Evolutionary conservation across 2,329 filamentous ascomycete species (phyloP), one percentile per base, ranked within the genome.

Genomic region (Aspergillus sp.): DNA sequence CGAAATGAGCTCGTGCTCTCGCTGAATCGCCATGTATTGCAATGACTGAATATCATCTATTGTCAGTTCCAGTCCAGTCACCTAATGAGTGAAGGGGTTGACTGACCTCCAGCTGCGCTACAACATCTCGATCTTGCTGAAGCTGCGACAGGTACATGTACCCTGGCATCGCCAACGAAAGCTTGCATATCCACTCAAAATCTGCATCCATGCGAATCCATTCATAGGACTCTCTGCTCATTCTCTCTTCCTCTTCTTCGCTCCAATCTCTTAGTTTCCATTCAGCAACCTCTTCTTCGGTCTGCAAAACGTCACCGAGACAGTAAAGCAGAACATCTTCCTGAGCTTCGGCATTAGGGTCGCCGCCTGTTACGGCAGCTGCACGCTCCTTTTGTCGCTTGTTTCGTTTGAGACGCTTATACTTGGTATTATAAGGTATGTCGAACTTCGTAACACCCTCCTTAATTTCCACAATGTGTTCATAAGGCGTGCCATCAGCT

Each of bases 141-240:
- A 99, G 82, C 75, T 99, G 95, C 21, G 95, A 97, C 60, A 96
- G 87, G 73, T 95, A 97, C 96, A 99, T 99, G 81, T 98, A 98
- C 4, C 91, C 87, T 49, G 92, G 92, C 84, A 97, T 92, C 64
- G 88, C 89, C 52, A 89, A 80, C 62, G 89, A 88, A 76, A 96
- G 90, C 66, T 89, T 89, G 76, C 90, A 95, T 60, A 97, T 88
- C 95, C 95, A 99, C 75, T 99, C 95, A 67, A 98, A 98, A 76
- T 99, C 96, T 15, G 94, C 93, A 75, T 99, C 95, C 78, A 98
- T 90, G 19, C 95, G 89, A 68, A 99, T 96, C 95, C 96, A 99
- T 74, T 99, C 95, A 71, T 97, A 99, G 0, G 92, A 96, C 73
- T 99, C 95, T 65, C 92, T 88, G 59, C 95, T 92, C 93, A 99